phyloP scores from a whole-genome alignment of 2,329 filamentous ascomycete species.

The Aureobasidium subglaciale region DNA sequence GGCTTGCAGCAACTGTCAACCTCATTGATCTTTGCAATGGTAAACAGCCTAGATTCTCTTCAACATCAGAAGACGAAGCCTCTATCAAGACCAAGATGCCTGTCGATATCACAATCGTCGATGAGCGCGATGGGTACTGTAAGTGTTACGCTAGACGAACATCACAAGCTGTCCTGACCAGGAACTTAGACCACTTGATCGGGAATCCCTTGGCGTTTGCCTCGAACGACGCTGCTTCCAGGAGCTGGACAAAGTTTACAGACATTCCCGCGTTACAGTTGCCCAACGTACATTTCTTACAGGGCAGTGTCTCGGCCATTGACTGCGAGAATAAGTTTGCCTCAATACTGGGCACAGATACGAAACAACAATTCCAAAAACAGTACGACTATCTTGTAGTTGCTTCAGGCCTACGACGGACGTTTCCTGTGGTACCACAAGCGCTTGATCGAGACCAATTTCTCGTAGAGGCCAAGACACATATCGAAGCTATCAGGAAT shows the following conservation, averaged over 20 bases:
- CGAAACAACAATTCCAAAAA: slow-evolving; percentile 23
- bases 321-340: slow-evolving; percentile 55
- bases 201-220: slow-evolving; percentile 67
- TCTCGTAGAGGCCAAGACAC: slow-evolving; percentile 52
- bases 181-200: slow-evolving; percentile 60
- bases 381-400: slow-evolving; percentile 70
- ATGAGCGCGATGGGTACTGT: slow-evolving; percentile 82
- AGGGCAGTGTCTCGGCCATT: slow-evolving; percentile 56
- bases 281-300: slow-evolving; percentile 56
- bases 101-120: slow-evolving; percentile 65
- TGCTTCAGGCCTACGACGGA: slow-evolving; percentile 61
- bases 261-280: slow-evolving; percentile 61
- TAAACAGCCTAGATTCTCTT: slow-evolving; percentile 37
- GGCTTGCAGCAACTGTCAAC: slow-evolving; percentile 59
- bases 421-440: slow-evolving; percentile 67
- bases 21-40: slow-evolving; percentile 60
- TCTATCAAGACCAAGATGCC: slow-evolving; percentile 25
- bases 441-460: slow-evolving; percentile 56
- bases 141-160: slow-evolving; percentile 27
- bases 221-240: slow-evolving; percentile 54
- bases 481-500: slow-evolving; percentile 47
- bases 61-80: neutral
- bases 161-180: slow-evolving; percentile 1
- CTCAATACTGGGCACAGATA: slow-evolving; percentile 39
- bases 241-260: slow-evolving; percentile 63